Evolutionary conservation across 805 yeast genomes (phyloP).

Genomic region (Candida nitratophila): DNA sequence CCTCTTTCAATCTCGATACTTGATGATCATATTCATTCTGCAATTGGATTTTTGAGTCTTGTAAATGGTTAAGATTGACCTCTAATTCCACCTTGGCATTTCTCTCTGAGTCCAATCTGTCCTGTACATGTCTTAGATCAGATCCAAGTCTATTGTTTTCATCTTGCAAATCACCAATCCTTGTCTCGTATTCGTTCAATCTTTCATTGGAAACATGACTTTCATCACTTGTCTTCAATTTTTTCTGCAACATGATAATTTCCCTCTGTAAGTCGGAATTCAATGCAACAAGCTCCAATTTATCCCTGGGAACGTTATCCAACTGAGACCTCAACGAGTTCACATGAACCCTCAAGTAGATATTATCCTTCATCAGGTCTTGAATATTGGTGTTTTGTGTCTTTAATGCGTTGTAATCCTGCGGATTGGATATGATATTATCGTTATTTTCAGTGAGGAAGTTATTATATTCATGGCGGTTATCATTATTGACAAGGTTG

Average conservation of each 20-base stretch:
- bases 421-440: not conserved
- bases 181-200: too few species aligned
- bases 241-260: slow-evolving; percentile 7
- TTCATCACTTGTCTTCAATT: too few species aligned
- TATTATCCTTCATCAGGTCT: slow-evolving; percentile 32
- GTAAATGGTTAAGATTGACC: not conserved
- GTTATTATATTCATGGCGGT: not conserved
- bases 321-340: slow-evolving; percentile 31
- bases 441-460: not conserved
- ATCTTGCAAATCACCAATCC: not conserved
- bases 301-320: slow-evolving; percentile 36
- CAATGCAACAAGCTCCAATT: slow-evolving; percentile 27
- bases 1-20: not conserved
- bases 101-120: not conserved
- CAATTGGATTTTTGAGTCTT: not conserved
- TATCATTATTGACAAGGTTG: not conserved
- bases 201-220: too few species aligned
- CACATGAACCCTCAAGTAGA: slow-evolving; percentile 35
- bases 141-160: not conserved
- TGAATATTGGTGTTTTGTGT: slow-evolving; percentile 20
- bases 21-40: not conserved
- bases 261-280: slow-evolving; percentile 29
- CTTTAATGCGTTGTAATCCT: slow-evolving; percentile 11
- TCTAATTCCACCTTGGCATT: not conserved
- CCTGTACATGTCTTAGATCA: not conserved